These are phyloP conservation scores for Fusarium cyanostomum DNA, from an alignment of 2,329 filamentous ascomycete species.

Conservation along the genomic window DNA sequence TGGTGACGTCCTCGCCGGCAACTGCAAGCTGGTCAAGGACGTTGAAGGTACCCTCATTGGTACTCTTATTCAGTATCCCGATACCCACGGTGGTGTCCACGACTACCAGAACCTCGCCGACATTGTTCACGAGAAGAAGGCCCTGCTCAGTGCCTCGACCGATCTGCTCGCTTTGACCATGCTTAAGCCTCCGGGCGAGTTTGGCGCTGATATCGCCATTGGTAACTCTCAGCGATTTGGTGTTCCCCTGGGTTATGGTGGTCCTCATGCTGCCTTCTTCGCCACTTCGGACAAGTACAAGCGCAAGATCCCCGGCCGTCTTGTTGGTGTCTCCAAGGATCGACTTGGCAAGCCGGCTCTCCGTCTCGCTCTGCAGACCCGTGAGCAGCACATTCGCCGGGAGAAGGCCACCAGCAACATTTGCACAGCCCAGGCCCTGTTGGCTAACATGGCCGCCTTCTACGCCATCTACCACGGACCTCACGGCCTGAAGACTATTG, in stretches of 20 bases:
- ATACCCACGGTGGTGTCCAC: constrained; percentile 84
- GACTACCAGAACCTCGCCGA: constrained; percentile 80
- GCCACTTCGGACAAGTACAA: constrained; percentile 82
- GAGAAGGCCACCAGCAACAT: constrained; percentile 99
- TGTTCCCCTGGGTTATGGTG: constrained; percentile 90
- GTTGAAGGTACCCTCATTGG: constrained; percentile 85
- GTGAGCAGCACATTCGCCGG: constrained; percentile 94
- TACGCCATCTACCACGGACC: constrained; percentile 96
- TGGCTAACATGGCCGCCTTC: constrained; percentile 95
- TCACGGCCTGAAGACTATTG: constrained; percentile 82
- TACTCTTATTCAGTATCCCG: constrained; percentile 91
- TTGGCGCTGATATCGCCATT: constrained; percentile 93
- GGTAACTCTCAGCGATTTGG: constrained; percentile 92
- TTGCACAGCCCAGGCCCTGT: constrained; percentile 91
- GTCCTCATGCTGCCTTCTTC: constrained; percentile 96
- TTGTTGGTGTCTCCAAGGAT: constrained; percentile 92
- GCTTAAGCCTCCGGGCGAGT: constrained; percentile 89
- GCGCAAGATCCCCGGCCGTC: constrained; percentile 89
- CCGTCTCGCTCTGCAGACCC: constrained; percentile 82
- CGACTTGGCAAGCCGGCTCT: constrained; percentile 72
- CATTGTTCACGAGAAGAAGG: constrained; percentile 79
- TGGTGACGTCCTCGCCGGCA: constrained; percentile 75
- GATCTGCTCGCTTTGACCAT: constrained; percentile 89
- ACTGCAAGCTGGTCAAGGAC: constrained; percentile 72
- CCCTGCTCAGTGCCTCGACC: constrained; percentile 85